A percentile compares a stretch with the other conserved stretches of the same genome.
phyloP scores from a whole-genome alignment of 164 flowering plant species.

The Saururus chinensis region DNA sequence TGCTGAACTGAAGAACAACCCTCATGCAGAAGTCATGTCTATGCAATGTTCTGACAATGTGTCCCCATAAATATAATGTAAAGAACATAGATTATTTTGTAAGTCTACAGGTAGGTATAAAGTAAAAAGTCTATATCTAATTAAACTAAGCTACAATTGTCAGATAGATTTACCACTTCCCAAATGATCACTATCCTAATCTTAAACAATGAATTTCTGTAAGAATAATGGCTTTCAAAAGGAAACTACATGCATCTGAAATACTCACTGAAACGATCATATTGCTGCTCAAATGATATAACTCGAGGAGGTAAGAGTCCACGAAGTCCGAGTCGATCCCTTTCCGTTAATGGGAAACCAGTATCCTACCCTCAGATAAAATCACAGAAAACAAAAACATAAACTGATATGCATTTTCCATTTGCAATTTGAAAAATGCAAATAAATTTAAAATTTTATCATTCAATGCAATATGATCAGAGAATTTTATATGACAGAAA shows the following conservation, averaged over 20 bases:
- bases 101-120: too few relatives aligned
- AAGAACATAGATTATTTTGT: too few relatives aligned
- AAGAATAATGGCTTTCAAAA: background rate
- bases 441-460: background rate
- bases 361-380: slow-evolving; percentile 63
- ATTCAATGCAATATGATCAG: too few relatives aligned
- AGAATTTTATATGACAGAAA: too few relatives aligned
- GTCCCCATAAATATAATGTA: too few relatives aligned
- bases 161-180: too few relatives aligned
- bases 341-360: slow-evolving; percentile 88
- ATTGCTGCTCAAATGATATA: slow-evolving; percentile 90
- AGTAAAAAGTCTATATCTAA: too few relatives aligned
- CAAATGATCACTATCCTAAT: background rate
- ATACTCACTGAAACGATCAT: slow-evolving; percentile 87
- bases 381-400: background rate
- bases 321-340: slow-evolving; percentile 96
- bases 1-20: too few relatives aligned
- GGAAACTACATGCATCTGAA: background rate
- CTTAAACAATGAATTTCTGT: background rate
- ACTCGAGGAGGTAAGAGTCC: slow-evolving; percentile 98
- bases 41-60: too few relatives aligned
- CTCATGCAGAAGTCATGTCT: too few relatives aligned
- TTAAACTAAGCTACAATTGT: too few relatives aligned
- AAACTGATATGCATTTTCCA: background rate
- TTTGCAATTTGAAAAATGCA: background rate